Evolutionary conservation across 306 rosid species (phyloP).

Genomic region (Cucumis cinereus): DNA sequence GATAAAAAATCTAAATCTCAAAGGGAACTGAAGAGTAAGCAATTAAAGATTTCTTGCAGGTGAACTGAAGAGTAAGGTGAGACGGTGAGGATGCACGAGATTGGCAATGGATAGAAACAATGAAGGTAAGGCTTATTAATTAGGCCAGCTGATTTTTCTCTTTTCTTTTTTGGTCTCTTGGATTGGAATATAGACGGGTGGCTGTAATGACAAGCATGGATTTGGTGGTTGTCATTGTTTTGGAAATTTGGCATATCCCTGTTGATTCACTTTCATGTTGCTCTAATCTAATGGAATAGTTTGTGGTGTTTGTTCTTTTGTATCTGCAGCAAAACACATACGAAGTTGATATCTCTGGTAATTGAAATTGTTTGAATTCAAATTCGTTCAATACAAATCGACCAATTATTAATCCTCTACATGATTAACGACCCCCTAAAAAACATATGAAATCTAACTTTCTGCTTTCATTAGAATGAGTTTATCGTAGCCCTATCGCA

Average conservation of each 20-base stretch:
- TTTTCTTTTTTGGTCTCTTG: not conserved
- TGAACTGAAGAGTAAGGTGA: conserved; percentile 9
- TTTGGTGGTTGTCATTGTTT: conserved; percentile 31
- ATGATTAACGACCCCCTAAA: too few species aligned
- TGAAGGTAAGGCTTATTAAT: conserved; percentile 21
- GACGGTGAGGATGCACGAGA: conserved; percentile 28
- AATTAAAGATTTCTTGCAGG: conserved; percentile 16
- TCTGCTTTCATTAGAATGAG: too few species aligned
- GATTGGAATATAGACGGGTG: conserved; percentile 23
- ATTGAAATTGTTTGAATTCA: not conserved
- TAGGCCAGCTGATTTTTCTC: conserved; percentile 9
- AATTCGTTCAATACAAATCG: too few species aligned
- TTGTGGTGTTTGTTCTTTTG: not conserved
- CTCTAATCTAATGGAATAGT: not conserved
- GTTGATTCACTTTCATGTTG: not conserved
- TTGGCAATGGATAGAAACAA: conserved; percentile 27
- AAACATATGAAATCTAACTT: too few species aligned
- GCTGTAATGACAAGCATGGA: conserved; percentile 18
- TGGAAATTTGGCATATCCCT: not conserved
- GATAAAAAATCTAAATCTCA: not conserved
- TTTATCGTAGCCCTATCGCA: too few species aligned
- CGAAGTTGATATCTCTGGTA: not conserved
- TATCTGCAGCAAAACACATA: not conserved
- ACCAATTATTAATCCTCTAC: too few species aligned
- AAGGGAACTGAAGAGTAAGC: not conserved